Percentiles rank a stretch among this genome's conserved stretches.
Conservation (phyloP, 106 monocot genomes). For the Amphibolis antarctica region DNA sequence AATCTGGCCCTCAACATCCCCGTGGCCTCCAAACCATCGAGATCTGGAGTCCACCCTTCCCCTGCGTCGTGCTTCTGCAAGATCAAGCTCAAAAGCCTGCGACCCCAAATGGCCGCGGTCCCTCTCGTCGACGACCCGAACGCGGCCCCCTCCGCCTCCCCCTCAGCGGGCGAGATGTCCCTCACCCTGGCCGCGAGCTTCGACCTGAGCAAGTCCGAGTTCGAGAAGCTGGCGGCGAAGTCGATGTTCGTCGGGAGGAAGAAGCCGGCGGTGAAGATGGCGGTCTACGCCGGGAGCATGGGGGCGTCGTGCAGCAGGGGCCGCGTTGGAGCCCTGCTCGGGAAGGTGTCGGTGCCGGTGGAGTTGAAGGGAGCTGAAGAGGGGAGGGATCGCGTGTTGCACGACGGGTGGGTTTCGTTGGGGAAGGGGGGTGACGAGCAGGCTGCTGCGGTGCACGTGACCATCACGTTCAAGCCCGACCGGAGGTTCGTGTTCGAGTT, state of each 20-base stretch:
- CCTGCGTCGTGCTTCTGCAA: slow-evolving; percentile 61
- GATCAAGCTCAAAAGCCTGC: slow-evolving; percentile 46
- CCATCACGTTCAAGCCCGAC: slow-evolving; percentile 3
- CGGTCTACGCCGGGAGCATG: slow-evolving; percentile 51
- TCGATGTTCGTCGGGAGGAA: slow-evolving; percentile 16
- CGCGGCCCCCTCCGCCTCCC: neutral
- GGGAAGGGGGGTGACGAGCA: slow-evolving; percentile 10
- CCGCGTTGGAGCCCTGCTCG: slow-evolving; percentile 43
- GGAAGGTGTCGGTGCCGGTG: slow-evolving; percentile 43
- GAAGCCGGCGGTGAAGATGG: slow-evolving; percentile 22
- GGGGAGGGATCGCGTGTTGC: slow-evolving; percentile 26
- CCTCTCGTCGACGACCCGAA: neutral
- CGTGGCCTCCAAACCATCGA: slow-evolving; percentile 38
- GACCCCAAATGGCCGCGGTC: slow-evolving; percentile 24
- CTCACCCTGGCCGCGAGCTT: slow-evolving; percentile 38
- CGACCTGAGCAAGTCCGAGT: slow-evolving; percentile 35
- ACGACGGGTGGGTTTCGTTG: slow-evolving; percentile 21
- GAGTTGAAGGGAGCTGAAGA: slow-evolving; percentile 43
- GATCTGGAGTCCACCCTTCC: slow-evolving; percentile 67
- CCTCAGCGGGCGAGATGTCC: neutral
- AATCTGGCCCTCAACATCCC: slow-evolving; percentile 58
- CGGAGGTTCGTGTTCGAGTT: slow-evolving; percentile 77
- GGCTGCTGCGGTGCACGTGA: neutral
- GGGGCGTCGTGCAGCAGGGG: slow-evolving; percentile 49
- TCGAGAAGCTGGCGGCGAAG: slow-evolving; percentile 30